Base-by-base conservation (phyloP, 495 filamentous ascomycete species). In the Staphylotrichum tortipilum region DNA sequence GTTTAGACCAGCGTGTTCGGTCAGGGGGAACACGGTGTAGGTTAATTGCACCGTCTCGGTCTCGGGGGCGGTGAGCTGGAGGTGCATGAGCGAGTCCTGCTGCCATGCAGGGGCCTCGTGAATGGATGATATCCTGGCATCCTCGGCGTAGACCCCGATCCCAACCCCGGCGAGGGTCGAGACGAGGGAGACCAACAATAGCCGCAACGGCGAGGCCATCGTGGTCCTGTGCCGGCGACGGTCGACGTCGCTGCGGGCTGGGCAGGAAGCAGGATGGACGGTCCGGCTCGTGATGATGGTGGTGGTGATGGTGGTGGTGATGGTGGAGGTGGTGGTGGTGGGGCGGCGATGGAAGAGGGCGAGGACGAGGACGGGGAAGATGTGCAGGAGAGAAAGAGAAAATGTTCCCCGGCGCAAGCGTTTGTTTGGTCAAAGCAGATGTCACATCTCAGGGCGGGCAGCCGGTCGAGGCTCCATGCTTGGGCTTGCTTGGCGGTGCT, bases 11-110 rank as follows among this genome's bases (percentile, higher is more conserved):
- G 53, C 59, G 49, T 22, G 57, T 28, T 23, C 6, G 3, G 72
- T 74, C 47, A 75, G 58, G 41, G 72, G 72, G 47, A 63, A 67
- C 40, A 75, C 57, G 38, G 50, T 61, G 49, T 69, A 72, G 8
- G 56, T 47, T 22, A 67, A 10, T 10, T 51, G 53, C 14, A 37
- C 19, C 5, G 61, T 57, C 41, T 57, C 60, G 6, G 60, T 56
- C 18, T 62, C 65, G 28, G 60, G 55, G 0, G 60, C 44, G 3
- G 43, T 50, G 22, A 74, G 43, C 17, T 50, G 34, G 5, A 74
- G 61, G 8, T 55, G 53, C 71, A 74, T 73, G 47, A 60, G 54
- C 21, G 56, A 67, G 12, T 45, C 35, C 3, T 52, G 26, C 35
- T 64, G 58, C 56, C 62, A 68, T 7, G 46, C 57, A 7, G 70